Percentiles rank a stretch among this genome's conserved stretches.
These are phyloP conservation scores for Collybia mongolica DNA, from an alignment of 768 basidiomycete species.

Conservation along the genomic window DNA sequence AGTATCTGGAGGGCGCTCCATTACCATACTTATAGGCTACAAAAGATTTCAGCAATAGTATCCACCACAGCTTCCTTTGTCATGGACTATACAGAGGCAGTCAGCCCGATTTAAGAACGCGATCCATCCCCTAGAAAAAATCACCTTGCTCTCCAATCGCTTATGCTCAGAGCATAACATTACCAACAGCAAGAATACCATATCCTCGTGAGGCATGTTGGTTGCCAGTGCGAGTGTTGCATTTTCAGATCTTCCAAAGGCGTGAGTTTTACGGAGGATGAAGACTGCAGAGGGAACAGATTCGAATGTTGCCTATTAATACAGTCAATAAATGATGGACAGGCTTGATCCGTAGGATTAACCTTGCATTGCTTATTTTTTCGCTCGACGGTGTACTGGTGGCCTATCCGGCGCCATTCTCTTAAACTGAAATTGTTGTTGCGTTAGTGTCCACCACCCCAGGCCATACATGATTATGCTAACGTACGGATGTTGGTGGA, in stretches of 20 bases:
- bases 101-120: no score
- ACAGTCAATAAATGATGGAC: no score
- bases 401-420: slow-evolving; percentile 11
- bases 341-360: neutral
- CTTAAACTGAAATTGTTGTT: no score
- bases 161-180: slow-evolving; percentile 14
- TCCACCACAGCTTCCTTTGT: no score
- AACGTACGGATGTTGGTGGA: no score
- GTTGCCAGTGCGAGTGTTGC: slow-evolving; percentile 5
- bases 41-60: no score
- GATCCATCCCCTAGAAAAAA: no score
- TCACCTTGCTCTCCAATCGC: slow-evolving; percentile 1
- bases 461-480: no score
- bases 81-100: no score
- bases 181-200: slow-evolving; percentile 12
- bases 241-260: slow-evolving; percentile 6
- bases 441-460: neutral
- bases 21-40: no score
- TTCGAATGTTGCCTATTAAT: slow-evolving; percentile 1
- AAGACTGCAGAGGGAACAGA: slow-evolving; percentile 3
- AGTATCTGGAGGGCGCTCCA: no score
- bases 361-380: slow-evolving; percentile 5
- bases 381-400: slow-evolving; percentile 8
- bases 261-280: slow-evolving; percentile 1
- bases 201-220: slow-evolving; percentile 5